A percentile compares a stretch with the other conserved stretches of the same genome.
Conservation (phyloP, 2,329 filamentous ascomycete genomes). For the Aspergillus arachidicola region DNA sequence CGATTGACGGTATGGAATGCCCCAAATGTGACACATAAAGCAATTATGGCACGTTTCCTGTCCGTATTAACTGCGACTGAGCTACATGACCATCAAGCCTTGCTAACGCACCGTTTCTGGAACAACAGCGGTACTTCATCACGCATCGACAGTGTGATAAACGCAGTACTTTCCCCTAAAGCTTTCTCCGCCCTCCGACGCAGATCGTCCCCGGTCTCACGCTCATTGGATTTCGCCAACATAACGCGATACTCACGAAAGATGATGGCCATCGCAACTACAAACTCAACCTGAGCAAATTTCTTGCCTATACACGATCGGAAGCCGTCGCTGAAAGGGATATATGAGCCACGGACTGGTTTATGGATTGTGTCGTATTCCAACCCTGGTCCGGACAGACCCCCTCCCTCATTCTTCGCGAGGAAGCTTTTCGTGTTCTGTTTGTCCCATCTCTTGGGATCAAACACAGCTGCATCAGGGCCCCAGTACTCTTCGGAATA, state of each 20-base stretch:
- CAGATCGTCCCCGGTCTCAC: slow-evolving; percentile 2
- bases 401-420: slow-evolving; percentile 18
- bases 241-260: slow-evolving; percentile 21
- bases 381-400: slow-evolving; percentile 19
- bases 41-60: neutral
- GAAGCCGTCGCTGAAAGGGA: slow-evolving; percentile 27
- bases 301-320: slow-evolving; percentile 27
- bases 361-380: slow-evolving; percentile 24
- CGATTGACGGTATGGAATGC: neutral
- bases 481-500: slow-evolving; percentile 28
- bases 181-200: slow-evolving; percentile 6
- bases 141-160: slow-evolving; percentile 17
- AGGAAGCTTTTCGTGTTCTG: slow-evolving; percentile 24
- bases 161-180: slow-evolving; percentile 10
- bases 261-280: slow-evolving; percentile 17
- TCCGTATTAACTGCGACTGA: neutral
- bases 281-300: slow-evolving; percentile 31
- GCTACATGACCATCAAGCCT: neutral
- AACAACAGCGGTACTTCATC: neutral
- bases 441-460: slow-evolving; percentile 25
- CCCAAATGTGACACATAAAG: neutral
- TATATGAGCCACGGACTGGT: slow-evolving; percentile 24
- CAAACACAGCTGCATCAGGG: slow-evolving; percentile 13
- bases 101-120: neutral
- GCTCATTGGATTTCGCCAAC: slow-evolving; percentile 8